These are phyloP conservation scores for Tulasnella sp. DNA, from an alignment of 768 basidiomycete species.

Conservation along the genomic window DNA sequence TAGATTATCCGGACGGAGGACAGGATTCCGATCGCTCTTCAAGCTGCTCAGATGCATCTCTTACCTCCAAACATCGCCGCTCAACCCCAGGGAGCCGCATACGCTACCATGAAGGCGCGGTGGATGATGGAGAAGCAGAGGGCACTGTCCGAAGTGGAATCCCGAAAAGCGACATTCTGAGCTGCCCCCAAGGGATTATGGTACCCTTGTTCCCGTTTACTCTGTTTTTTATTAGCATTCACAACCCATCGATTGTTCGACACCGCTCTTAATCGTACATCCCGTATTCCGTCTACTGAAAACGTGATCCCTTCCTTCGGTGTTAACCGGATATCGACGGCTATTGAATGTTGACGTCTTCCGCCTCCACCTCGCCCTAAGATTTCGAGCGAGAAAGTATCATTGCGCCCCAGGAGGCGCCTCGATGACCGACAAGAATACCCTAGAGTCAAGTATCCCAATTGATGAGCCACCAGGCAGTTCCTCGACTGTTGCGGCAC, in stretches of 20 bases:
- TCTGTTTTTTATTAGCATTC: not conserved
- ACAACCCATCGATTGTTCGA: no score
- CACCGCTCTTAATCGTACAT: no score
- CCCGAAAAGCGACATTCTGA: not conserved
- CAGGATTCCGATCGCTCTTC: constrained; percentile 43
- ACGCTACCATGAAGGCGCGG: constrained; percentile 49
- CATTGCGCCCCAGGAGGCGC: constrained; percentile 1
- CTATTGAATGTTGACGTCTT: not conserved
- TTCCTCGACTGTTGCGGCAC: not conserved
- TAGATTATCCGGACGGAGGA: constrained; percentile 87
- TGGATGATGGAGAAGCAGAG: constrained; percentile 52
- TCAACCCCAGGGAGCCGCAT: constrained; percentile 51
- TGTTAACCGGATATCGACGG: not conserved
- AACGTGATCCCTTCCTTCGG: not conserved
- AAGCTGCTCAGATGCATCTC: constrained; percentile 52
- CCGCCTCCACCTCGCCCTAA: not conserved
- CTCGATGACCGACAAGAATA: not conserved
- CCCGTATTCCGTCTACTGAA: no score
- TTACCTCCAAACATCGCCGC: constrained; percentile 47
- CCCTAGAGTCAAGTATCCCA: no score
- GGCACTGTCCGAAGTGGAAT: not conserved
- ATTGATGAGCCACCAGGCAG: not conserved
- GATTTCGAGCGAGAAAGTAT: not conserved
- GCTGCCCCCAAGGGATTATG: not conserved
- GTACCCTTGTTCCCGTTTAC: not conserved